Base-by-base conservation (phyloP, 2,329 filamentous ascomycete species). In the Arthrobotrys conoides region DNA sequence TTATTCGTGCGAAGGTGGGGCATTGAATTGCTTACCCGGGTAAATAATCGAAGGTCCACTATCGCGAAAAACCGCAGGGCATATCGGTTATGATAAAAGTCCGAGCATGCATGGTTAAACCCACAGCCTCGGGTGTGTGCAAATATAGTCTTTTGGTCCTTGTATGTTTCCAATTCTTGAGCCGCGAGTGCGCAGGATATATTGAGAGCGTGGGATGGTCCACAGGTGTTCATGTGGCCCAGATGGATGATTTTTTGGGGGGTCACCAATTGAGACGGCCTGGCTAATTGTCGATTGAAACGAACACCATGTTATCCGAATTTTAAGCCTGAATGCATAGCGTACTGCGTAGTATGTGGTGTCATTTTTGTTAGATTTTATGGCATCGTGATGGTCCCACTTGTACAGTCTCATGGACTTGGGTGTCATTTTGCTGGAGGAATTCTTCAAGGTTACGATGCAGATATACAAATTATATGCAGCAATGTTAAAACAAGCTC, bases 41-140 rank as follows among this genome's bases (percentile, higher is more conserved):
- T 78, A 72, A 75, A 55, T 59, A 27, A 22, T 41, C 38, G 20
- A 27, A 30, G 67, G 20, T 55, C 75, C 73, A 78, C 75, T 63
- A 57, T 57, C 46, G n/a, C 61, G 24, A 61, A 38, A n/a, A 67
- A 61, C 22, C 36, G 12, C 36, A 72, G 61, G 61, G 63, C 51
- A 64, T 70, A 57, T 63, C 55, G 36, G 70, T 57, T 27, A 36
- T 20, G 38, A 27, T 48, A 53, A 64, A 64, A 64, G 57, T 61
- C 70, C 61, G 51, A 57, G 57, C 57, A 44, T 57, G 57, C 57
- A 44, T 57, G 57, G 59, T 77, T 71, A 67, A 77, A 59, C 61
- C 73, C 67, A 77, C 30, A 44, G 46, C 67, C 67, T 77, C 51
- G 73, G 59, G 61, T 64, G 20, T 55, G n/a, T 69, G 41, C 63